Conservation (phyloP, 805 yeast genomes). For the Barnettozyma populi region DNA sequence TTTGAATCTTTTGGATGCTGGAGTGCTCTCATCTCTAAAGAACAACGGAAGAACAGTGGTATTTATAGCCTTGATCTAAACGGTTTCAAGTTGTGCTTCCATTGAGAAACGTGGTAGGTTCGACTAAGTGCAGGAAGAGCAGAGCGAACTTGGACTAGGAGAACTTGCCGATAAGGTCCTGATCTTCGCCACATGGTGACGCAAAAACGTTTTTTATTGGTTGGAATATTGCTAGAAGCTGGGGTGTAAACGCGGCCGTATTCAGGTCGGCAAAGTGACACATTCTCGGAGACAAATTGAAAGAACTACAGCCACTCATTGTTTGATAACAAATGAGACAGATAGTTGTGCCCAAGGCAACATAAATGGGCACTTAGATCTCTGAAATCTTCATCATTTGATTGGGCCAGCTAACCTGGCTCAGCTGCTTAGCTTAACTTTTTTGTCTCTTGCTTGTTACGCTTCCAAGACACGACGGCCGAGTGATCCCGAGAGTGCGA, state of each 20-base stretch:
- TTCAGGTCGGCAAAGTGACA: not conserved
- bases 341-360: no score
- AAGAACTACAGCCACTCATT: no score
- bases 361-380: no score
- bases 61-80: not conserved
- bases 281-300: no score
- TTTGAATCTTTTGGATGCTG: not conserved
- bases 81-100: not conserved
- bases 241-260: no score
- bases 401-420: no score
- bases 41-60: not conserved
- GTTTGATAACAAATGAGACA: no score
- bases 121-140: not conserved
- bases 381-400: no score
- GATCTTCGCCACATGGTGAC: not conserved
- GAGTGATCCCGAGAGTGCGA: no score
- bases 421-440: not conserved
- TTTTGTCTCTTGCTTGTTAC: not conserved
- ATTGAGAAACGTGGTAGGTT: not conserved
- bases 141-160: not conserved
- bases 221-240: no score
- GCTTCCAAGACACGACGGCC: no score
- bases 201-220: not conserved
- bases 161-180: not conserved
- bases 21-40: no score